Conservation (phyloP, 2,329 filamentous ascomycete genomes). For the Arthrobotrys pseudoclavata region DNA sequence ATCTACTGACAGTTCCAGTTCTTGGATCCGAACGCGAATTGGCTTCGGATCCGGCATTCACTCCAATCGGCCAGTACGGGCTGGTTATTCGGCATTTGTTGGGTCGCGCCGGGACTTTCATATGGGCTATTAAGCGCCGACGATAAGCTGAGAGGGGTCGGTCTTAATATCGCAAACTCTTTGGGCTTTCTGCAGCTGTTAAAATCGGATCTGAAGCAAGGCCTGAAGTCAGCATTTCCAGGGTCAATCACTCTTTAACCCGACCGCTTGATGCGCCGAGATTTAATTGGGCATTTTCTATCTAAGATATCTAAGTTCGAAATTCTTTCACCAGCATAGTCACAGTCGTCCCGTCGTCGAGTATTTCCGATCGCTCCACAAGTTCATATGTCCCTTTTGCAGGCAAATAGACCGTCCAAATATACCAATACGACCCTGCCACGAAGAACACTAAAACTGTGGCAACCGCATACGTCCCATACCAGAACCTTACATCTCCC, state of each 20-base stretch:
- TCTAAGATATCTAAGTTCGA: conserved; percentile 27
- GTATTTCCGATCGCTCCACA: conserved; percentile 73
- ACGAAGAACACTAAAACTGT: conserved; percentile 67
- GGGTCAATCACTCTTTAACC: background rate
- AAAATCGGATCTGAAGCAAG: background rate
- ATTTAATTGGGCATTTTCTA: background rate
- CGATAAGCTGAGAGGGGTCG: background rate
- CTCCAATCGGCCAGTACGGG: conserved; percentile 4
- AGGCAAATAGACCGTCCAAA: conserved; percentile 76
- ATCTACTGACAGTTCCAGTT: conserved; percentile 6
- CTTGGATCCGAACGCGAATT: conserved; percentile 10
- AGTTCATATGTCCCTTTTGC: conserved; percentile 73
- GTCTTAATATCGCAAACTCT: conserved; percentile 3
- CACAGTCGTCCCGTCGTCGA: conserved; percentile 77
- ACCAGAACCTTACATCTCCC: conserved; percentile 57
- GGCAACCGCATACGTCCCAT: conserved; percentile 48
- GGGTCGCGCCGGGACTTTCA: background rate
- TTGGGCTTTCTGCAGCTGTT: background rate
- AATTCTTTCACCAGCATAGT: conserved; percentile 69
- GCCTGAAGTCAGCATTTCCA: conserved; percentile 1
- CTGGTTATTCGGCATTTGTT: background rate
- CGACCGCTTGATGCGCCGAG: background rate
- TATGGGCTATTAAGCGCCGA: conserved; percentile 34
- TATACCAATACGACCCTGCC: conserved; percentile 76
- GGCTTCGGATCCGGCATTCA: background rate